Evolutionary conservation across 305 asterid species (phyloP), one percentile per base, ranked within the genome.

Genomic region (Striga hermonthica): DNA sequence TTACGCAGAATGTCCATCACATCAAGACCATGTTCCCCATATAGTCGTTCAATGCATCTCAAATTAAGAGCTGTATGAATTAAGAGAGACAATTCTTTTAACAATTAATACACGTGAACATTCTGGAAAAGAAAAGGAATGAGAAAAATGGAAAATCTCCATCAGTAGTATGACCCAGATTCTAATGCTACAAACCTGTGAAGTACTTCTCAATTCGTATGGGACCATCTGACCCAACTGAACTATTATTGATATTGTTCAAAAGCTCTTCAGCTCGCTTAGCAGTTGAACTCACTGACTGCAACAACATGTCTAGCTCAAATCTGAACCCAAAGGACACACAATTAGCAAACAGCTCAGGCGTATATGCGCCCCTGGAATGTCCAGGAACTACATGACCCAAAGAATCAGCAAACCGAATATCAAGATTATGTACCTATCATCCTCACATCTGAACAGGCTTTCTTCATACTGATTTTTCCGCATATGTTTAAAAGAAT

Each of bases 1-100:
- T 85, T 95, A 40, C 92, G 96, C 81, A 95, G 81, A 64, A 95
- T 84, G 64, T 95, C 99, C 84, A 85, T 72, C 82, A 87, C 95
- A 68, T 95, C 99, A 69, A 95, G 91, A 69, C 99, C 99, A 84
- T 95, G 99, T 75, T 95, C 99, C 44, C 99, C 99, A 82, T 95
- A 95, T 15, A 95, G 80, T 15, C 99, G 96, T 79, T 91, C 99
- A 70, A 89, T 91, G 90, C 96, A 91, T 81, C 98, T 91, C 71
- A 89, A 62, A 81, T 84, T 85, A 71, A 91, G 83, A 74, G 84
- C 99, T 94, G 58, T 55, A 74, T 15, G 52, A 68, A 76, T 73
- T 31, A 69, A 77, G 49, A 73, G 65, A 72, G 58, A 60, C 52
- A 65, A 56, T 47, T 53, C 67, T 71, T 48, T 73, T 44, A 59